phyloP scores from a whole-genome alignment of 345 rosid species.

The Populus pruinosa region DNA sequence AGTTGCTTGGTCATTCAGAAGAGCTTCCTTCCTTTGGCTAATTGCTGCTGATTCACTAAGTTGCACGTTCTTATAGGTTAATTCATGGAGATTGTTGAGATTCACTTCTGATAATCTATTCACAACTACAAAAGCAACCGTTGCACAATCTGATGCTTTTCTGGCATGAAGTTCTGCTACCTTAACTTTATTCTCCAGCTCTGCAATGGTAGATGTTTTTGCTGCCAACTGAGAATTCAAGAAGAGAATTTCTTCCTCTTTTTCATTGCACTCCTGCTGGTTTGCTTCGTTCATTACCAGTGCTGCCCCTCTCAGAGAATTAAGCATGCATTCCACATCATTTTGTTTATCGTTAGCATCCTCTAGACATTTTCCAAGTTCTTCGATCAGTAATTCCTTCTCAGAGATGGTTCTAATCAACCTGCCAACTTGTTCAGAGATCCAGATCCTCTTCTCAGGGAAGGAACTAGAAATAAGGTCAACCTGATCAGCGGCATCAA shows the following conservation, averaged over 20 bases:
- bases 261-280: slow-evolving; percentile 72
- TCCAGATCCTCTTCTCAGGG: slow-evolving; percentile 77
- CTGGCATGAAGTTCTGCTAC: slow-evolving; percentile 41
- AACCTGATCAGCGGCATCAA: slow-evolving; percentile 66
- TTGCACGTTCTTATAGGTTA: slow-evolving; percentile 48
- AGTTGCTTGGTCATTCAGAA: slow-evolving; percentile 37
- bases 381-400: slow-evolving; percentile 71
- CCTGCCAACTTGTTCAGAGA: slow-evolving; percentile 75
- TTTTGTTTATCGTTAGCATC: slow-evolving; percentile 63
- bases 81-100: slow-evolving; percentile 31
- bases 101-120: slow-evolving; percentile 61
- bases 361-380: slow-evolving; percentile 76
- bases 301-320: slow-evolving; percentile 83
- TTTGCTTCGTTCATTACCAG: slow-evolving; percentile 80
- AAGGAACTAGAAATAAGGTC: slow-evolving; percentile 58
- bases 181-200: slow-evolving; percentile 59
- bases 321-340: slow-evolving; percentile 77
- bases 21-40: slow-evolving; percentile 38
- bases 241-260: slow-evolving; percentile 52
- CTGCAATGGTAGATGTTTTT: slow-evolving; percentile 38
- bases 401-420: slow-evolving; percentile 59
- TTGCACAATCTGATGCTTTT: slow-evolving; percentile 61
- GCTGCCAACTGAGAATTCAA: slow-evolving; percentile 53
- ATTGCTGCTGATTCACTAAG: slow-evolving; percentile 43
- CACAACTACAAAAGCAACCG: slow-evolving; percentile 71